Conservation (phyloP, 2,329 filamentous ascomycete species). For the Microascus cirrosus region DNA sequence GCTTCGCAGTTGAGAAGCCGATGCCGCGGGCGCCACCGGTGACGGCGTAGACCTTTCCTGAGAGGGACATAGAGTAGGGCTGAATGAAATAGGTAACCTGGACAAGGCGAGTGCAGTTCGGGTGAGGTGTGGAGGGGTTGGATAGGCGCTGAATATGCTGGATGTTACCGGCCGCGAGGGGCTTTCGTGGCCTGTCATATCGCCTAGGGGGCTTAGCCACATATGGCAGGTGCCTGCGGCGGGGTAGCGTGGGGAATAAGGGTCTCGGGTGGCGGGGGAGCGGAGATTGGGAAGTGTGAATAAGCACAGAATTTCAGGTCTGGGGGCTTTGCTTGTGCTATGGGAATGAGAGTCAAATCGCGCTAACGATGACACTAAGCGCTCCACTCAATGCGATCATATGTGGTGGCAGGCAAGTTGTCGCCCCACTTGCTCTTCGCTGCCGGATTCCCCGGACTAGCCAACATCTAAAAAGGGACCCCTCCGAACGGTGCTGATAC, state of each 20-base stretch:
- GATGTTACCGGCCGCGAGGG: not conserved
- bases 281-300: not conserved
- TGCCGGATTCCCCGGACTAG: too few species aligned
- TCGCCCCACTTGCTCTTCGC: too few species aligned
- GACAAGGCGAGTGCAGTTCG: not conserved
- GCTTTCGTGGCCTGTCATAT: not conserved
- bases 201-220: not conserved
- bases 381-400: too few species aligned
- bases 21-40: constrained; percentile 32
- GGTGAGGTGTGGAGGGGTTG: not conserved
- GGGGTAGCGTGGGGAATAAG: not conserved
- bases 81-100: not conserved
- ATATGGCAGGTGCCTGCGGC: not conserved
- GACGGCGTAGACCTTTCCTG: constrained; percentile 25
- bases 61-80: constrained; percentile 5
- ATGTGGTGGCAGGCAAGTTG: too few species aligned
- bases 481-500: too few species aligned
- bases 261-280: not conserved
- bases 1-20: constrained; percentile 26
- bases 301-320: not conserved
- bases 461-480: too few species aligned
- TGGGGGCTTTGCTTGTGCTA: too few species aligned
- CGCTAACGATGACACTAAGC: too few species aligned
- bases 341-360: too few species aligned
- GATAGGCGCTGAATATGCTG: not conserved